Evolutionary conservation across 768 basidiomycete genomes (phyloP), one percentile per base, ranked within the genome.

Genomic region (Auriscalpium orientale): DNA sequence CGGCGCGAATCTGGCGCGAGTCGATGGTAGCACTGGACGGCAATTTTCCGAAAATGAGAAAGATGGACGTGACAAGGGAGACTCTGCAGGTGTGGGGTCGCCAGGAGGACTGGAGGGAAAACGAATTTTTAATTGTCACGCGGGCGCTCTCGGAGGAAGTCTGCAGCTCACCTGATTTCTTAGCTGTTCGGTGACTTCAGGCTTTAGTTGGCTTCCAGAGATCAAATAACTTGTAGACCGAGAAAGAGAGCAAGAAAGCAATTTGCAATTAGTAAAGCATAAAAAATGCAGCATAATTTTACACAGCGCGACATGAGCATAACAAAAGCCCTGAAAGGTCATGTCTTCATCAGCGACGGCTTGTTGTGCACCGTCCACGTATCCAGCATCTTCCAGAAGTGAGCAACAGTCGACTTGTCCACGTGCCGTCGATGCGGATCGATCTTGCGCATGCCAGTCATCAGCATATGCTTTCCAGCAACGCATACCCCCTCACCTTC

Each of bases 351-450:
- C 51, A 94, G 67, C 76, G 84, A 87, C 4, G 89, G 87, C 69
- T 93, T 94, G 68, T 93, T 86, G 9, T 76, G 65, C 61, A 79
- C 70, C 65, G 89, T 89, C 92, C 91, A 95, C 21, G 80, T 79
- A 65, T 98, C 95, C 20, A 98, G 74, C 20, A 80, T 82, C 65
- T 92, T 88, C 97, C 97, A 99, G 64, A 99, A 98, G 56, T 94
- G 89, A 2, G 93, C 94, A 0, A 98, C 94, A 3, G 90, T 86
- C 15, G 91, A 88, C 68, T 95, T 93, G 75, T 99, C 97, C 20
- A 91, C 83, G 68, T 98, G 94, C 60, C 97, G 81, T 58, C 91
- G 80, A 60, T 85, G 78, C 12, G 85, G 87, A 64, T 99, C 95
- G 62, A 98, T 93, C 95, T 97, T 56, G 1, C 22, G 28, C 11